Evolutionary conservation across 768 basidiomycete genomes (phyloP), one percentile per base, ranked within the genome.

Genomic region (Hebeloma cylindrosporum): DNA sequence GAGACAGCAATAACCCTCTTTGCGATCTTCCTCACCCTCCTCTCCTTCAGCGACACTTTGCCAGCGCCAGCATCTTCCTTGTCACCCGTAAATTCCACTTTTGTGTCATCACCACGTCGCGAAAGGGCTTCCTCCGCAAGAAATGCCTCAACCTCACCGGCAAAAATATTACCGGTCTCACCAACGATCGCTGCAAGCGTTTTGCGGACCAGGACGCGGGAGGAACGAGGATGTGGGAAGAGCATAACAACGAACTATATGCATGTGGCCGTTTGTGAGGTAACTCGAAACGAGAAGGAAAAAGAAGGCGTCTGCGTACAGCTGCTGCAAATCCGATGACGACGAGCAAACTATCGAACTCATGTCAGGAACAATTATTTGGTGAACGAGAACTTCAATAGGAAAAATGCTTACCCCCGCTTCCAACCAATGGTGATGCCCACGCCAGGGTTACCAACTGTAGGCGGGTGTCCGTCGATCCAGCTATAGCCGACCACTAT

Each of bases 181-280:
- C 43, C 57, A 13, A 66, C 52, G 2, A 63, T 60, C 7, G 69
- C 71, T 2, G 67, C 68, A 11, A 73, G 60, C 0, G 72, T 71
- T 36, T 63, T 60, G 29, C 73, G 67, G 8, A 75, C 71, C 10
- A 75, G 59, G 13, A 64, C 66, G 4, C 72, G 68, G 14, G 70
- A 62, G 0, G 73, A 75, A 7, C 63, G 66, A 5, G 69, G 69
- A n/a, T 61, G 64, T 3, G 73, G 73, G 56, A 74, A 72, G 37
- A 75, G 51, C 73, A 75, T 75, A 8, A 72, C 65, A 22, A 75
- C 65, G 40, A 69, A 70, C 70, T 72, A 39, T 16, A 13, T n/a
- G n/a, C n/a, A n/a, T n/a, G n/a, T n/a, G n/a, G n/a, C n/a, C n/a
- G n/a, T n/a, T n/a, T n/a, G n/a, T n/a, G n/a, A n/a, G n/a, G n/a